Base-by-base conservation (phyloP, 352 stramenopile species). In the Blastocystis sp. region DNA sequence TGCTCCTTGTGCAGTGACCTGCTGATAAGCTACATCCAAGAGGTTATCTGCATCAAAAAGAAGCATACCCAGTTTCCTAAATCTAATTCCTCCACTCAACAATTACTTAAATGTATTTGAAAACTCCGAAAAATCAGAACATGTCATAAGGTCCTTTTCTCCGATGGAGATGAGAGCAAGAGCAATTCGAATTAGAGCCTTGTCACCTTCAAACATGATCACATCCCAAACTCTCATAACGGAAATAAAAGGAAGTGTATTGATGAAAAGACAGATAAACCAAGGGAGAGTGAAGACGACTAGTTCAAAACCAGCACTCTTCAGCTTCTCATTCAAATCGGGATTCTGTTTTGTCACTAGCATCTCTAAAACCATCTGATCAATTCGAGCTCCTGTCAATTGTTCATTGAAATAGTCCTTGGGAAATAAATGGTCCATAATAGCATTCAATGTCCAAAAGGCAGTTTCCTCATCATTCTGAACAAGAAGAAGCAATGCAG, bases 241-340 rank as follows among this genome's bases (percentile, higher is more conserved):
- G 4, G 77, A 75, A 48, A 58, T 77, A 37, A 88, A 77, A 7
- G 77, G 77, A 30, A 88, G 58, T 17, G 77, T 88, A 53, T 88
- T 88, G 17, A 88, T 77, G 62, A 77, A 88, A 2, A 88, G 62
- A 33, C 77, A 88, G 42, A 88, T 88, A 53, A 88, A 88, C 77
- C 77, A 88, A 30, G 58, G 77, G 6, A 88, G 40, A 24, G 77
- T 88, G 77, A 88, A 88, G 54, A 88, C 54, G 13, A 35, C 27
- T 13, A 88, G 17, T 24, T 51, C 15, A 42, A 81, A 88, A 19
- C 77, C 77, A 15, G n/a, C 35, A 27, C 73, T 24, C 6, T 44
- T 2, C 17, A 88, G 42, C 15, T 48, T 24, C 48, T 58, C 11
- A 9, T 58, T 35, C 37, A 88, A 9, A 2, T 58, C 48, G 5